Evolutionary conservation across 805 yeast species (phyloP).

Genomic region (Barnettozyma siamensis): DNA sequence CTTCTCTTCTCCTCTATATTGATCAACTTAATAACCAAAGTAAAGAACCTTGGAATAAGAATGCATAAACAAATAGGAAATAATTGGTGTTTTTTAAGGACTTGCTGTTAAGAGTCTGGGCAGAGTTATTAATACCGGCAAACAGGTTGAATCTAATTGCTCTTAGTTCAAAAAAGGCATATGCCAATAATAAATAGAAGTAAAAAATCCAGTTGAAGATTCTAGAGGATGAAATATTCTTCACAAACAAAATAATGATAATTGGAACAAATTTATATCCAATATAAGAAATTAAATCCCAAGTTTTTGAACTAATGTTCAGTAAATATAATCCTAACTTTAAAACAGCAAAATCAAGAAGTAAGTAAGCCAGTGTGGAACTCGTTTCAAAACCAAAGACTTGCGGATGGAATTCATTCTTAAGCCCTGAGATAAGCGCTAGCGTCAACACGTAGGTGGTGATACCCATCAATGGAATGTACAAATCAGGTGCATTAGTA

Average conservation of each 20-base stretch:
- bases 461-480: slow-evolving; percentile 90
- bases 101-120: slow-evolving; percentile 56
- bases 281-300: slow-evolving; percentile 84
- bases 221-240: slow-evolving; percentile 36
- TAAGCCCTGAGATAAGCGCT: slow-evolving; percentile 79
- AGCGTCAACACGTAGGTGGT: slow-evolving; percentile 80
- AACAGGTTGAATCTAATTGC: slow-evolving; percentile 37
- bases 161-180: slow-evolving; percentile 63
- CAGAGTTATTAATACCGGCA: slow-evolving; percentile 37
- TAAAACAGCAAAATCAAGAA: slow-evolving; percentile 69
- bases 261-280: slow-evolving; percentile 93
- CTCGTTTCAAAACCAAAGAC: slow-evolving; percentile 83
- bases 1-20: not conserved
- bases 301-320: slow-evolving; percentile 59
- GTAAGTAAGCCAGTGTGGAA: slow-evolving; percentile 75
- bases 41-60: slow-evolving; percentile 68
- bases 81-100: slow-evolving; percentile 80
- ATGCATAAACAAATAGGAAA: slow-evolving; percentile 79
- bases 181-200: slow-evolving; percentile 46
- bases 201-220: slow-evolving; percentile 46
- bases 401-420: slow-evolving; percentile 90
- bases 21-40: slow-evolving; percentile 57
- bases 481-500: slow-evolving; percentile 92
- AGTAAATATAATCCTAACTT: slow-evolving; percentile 80
- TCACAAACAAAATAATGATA: slow-evolving; percentile 48